phyloP scores from a whole-genome alignment of 2,329 filamentous ascomycete species.

The Emericellopsis atlantica region DNA sequence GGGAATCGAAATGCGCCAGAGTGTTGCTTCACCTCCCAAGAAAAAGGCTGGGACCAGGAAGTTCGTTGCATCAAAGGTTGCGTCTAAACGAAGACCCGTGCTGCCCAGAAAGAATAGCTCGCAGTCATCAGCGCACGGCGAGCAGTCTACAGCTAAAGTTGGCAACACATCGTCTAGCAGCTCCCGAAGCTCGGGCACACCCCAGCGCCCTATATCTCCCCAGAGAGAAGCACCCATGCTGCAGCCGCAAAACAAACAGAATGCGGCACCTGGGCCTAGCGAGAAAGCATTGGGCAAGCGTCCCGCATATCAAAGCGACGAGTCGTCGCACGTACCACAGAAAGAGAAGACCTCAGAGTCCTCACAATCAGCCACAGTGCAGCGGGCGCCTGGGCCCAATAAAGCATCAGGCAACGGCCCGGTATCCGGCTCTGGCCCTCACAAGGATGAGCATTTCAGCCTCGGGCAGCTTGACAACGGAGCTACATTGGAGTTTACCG shows the following conservation, averaged over 20 bases:
- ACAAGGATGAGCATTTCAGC: too few relatives aligned
- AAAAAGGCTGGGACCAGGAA: constrained; percentile 20
- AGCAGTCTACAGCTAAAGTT: constrained; percentile 14
- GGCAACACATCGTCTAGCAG: constrained; percentile 15
- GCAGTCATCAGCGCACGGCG: constrained; percentile 22
- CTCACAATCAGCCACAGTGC: too few relatives aligned
- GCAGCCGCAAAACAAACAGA: background rate
- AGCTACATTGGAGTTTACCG: too few relatives aligned
- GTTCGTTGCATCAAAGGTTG: constrained; percentile 28
- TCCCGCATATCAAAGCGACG: constrained; percentile 12
- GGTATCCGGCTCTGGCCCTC: too few relatives aligned
- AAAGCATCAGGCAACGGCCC: background rate
- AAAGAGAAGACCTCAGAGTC: too few relatives aligned
- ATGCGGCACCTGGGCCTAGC: constrained; percentile 13
- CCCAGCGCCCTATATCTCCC: constrained; percentile 11
- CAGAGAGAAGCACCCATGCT: background rate
- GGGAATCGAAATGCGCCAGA: constrained; percentile 14
- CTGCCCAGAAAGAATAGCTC: constrained; percentile 34
- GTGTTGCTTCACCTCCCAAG: constrained; percentile 12
- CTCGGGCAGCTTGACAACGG: too few relatives aligned
- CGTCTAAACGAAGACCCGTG: constrained; percentile 30
- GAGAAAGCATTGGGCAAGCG: constrained; percentile 37
- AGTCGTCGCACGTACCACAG: too few relatives aligned
- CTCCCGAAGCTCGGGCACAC: constrained; percentile 9
- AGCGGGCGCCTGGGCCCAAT: too few relatives aligned